phyloP scores from a whole-genome alignment of 495 filamentous ascomycete genomes.

The Articulospora tetracladia region DNA sequence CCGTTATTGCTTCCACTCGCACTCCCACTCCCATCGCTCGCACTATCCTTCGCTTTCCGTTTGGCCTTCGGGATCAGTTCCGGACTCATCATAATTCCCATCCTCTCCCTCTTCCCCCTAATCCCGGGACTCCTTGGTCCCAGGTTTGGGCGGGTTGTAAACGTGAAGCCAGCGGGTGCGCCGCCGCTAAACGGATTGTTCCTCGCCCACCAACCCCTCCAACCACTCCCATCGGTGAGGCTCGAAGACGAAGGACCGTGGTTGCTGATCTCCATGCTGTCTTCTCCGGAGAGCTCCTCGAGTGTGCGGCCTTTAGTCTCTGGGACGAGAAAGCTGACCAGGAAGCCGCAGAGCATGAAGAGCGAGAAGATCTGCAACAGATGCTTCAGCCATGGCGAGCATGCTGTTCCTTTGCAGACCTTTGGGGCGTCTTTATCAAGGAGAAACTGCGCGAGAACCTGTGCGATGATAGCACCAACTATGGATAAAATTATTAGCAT shows the following conservation, averaged over 20 bases:
- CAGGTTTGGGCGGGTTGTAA: constrained; percentile 6
- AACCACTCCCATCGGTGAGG: not conserved
- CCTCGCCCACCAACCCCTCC: constrained; percentile 5
- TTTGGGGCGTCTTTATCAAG: constrained; percentile 34
- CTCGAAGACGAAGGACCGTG: not conserved
- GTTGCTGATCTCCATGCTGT: not conserved
- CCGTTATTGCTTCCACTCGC: not conserved
- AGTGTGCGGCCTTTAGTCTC: constrained; percentile 58
- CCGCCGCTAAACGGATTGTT: constrained; percentile 18
- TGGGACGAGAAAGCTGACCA: constrained; percentile 53
- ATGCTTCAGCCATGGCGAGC: constrained; percentile 26
- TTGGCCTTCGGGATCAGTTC: constrained; percentile 19
- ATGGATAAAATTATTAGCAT: not conserved
- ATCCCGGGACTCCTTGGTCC: constrained; percentile 15
- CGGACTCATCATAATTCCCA: constrained; percentile 24
- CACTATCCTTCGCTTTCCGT: not conserved
- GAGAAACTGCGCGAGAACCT: constrained; percentile 48
- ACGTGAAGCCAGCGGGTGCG: constrained; percentile 16
- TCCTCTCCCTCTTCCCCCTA: constrained; percentile 16
- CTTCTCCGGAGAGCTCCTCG: constrained; percentile 54
- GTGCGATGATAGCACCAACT: constrained; percentile 67
- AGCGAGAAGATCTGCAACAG: constrained; percentile 25
- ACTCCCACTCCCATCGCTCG: constrained; percentile 4
- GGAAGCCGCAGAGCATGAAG: constrained; percentile 23
- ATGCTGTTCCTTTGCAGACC: constrained; percentile 8